Percentiles rank a stretch among this genome's conserved stretches.
These are phyloP conservation scores for Cladosporium colombiae DNA, from an alignment of 2,329 filamentous ascomycete species.

Conservation along the genomic window DNA sequence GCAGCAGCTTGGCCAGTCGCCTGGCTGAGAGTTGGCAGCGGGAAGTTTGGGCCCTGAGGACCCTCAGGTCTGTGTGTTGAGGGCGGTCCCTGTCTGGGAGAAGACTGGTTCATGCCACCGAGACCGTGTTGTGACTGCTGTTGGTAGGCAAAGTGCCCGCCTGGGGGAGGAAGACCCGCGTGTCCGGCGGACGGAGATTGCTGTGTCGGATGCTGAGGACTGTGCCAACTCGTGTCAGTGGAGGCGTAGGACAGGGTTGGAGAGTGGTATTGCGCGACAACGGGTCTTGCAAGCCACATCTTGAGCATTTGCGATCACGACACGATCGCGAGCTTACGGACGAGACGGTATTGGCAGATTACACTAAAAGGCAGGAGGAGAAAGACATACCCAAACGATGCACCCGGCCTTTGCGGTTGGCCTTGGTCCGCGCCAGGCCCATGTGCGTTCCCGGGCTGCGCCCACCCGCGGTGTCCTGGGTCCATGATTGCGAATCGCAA, in stretches of 20 bases:
- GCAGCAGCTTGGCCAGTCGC: slow-evolving; percentile 42
- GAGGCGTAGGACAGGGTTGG: not conserved
- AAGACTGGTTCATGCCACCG: slow-evolving; percentile 46
- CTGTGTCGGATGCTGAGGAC: slow-evolving; percentile 34
- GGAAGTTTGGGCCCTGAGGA: slow-evolving; percentile 45
- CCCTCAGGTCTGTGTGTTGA: slow-evolving; percentile 32
- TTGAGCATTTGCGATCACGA: slow-evolving; percentile 6
- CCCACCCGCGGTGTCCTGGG: slow-evolving; percentile 32
- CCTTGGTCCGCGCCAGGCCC: slow-evolving; percentile 27
- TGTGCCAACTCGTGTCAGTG: slow-evolving; percentile 26
- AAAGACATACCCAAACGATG: slow-evolving; percentile 34
- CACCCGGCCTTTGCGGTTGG: slow-evolving; percentile 33
- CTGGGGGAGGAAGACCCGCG: slow-evolving; percentile 37
- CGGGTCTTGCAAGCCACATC: slow-evolving; percentile 14
- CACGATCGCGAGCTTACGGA: not conserved
- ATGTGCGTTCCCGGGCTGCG: slow-evolving; percentile 31
- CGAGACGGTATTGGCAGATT: not conserved
- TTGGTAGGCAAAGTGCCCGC: slow-evolving; percentile 44
- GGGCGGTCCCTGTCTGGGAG: slow-evolving; percentile 42
- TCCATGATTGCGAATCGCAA: slow-evolving; percentile 20
- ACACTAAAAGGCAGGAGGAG: not conserved
- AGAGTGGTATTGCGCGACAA: slow-evolving; percentile 1
- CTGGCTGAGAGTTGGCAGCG: slow-evolving; percentile 48
- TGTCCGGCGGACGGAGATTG: slow-evolving; percentile 37
- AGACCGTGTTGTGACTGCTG: slow-evolving; percentile 47